phyloP scores from a whole-genome alignment of 2,329 filamentous ascomycete genomes.

The Gaeumannomyces tritici region DNA sequence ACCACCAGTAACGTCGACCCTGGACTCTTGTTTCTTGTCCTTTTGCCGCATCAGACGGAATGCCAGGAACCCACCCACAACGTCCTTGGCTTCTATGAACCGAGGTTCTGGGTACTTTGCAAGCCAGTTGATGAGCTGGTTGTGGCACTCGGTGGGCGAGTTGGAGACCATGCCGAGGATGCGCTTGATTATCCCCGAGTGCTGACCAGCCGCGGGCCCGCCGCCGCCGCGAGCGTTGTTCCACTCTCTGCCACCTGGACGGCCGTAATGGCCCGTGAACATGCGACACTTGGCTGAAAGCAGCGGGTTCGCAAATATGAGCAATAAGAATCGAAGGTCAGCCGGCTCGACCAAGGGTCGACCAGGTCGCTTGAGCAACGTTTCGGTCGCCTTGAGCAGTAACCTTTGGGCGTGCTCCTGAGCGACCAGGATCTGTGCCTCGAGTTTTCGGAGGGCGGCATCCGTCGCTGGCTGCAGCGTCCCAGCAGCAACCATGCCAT shows the following conservation, averaged over 20 bases:
- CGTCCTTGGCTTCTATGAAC: slow-evolving; percentile 65
- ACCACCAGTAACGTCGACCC: slow-evolving; percentile 52
- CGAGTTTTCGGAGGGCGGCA: slow-evolving; percentile 31
- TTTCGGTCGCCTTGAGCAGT: slow-evolving; percentile 70
- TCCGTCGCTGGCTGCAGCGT: slow-evolving; percentile 18
- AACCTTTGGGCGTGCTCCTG: slow-evolving; percentile 60
- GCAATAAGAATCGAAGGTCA: slow-evolving; percentile 67
- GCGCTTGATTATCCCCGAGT: slow-evolving; percentile 78
- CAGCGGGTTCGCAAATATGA: slow-evolving; percentile 71
- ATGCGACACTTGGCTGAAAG: slow-evolving; percentile 39
- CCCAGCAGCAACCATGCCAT: slow-evolving; percentile 34
- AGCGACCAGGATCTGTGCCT: slow-evolving; percentile 40
- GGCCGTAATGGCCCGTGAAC: slow-evolving; percentile 31
- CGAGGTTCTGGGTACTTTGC: slow-evolving; percentile 56
- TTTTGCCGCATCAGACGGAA: slow-evolving; percentile 67
- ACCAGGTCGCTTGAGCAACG: slow-evolving; percentile 69
- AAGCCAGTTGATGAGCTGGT: slow-evolving; percentile 70
- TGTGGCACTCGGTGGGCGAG: slow-evolving; percentile 64
- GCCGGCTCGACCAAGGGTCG: slow-evolving; percentile 57
- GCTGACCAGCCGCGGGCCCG: slow-evolving; percentile 48
- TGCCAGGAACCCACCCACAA: slow-evolving; percentile 69
- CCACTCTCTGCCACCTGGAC: slow-evolving; percentile 14
- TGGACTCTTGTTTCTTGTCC: slow-evolving; percentile 52
- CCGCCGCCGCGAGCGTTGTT: slow-evolving; percentile 9
- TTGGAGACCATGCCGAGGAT: slow-evolving; percentile 74